Evolutionary conservation across 495 filamentous ascomycete species (phyloP), one percentile per base, ranked within the genome.

Genomic region (Lepraria neglecta): DNA sequence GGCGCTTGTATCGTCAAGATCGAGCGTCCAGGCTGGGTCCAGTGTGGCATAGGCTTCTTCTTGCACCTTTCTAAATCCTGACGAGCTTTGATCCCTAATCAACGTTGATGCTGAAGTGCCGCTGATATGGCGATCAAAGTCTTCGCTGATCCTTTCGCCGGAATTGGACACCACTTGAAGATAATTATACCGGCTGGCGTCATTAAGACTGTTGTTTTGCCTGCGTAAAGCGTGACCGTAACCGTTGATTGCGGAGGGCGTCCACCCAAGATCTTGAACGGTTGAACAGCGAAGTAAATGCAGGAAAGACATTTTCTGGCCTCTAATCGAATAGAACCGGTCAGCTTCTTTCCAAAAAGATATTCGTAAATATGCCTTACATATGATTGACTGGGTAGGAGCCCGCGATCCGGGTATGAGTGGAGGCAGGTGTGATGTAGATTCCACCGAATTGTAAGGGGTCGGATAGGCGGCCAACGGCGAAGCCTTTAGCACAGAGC

Each of bases 401-500:
- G 12, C 7, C 35, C 6, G 28, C 7, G 6, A 56, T 28, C 24
- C 6, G n/a, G n/a, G 35, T 15, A 3, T 40, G 33, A 40, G 24
- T 43, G 19, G 35, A 56, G 42, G 27, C 35, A 15, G 33, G 53
- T 27, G 9, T 28, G 33, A 56, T 35, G 28, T 56, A 31, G 19
- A 56, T 17, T 27, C 53, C 35, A 12, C 14, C 19, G 24, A 43
- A 27, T 2, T 40, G 21, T n/a, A 56, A 27, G 53, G 35, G 38
- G 35, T 27, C 9, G 5, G 19, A n/a, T 15, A 56, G 21, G 33
- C 28, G 4, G 31, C 28, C 28, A 27, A 38, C 35, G 35, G 35
- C 53, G 12, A 56, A 56, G 42, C 30, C 35, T 56, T 24, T 27
- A 6, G 35, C 12, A 31, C 53, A 56, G 28, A 56, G 53, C 28